These are phyloP conservation scores for Geosiphon pyriformis DNA, from an alignment of 192 early-diverging fungal species.

Conservation along the genomic window DNA sequence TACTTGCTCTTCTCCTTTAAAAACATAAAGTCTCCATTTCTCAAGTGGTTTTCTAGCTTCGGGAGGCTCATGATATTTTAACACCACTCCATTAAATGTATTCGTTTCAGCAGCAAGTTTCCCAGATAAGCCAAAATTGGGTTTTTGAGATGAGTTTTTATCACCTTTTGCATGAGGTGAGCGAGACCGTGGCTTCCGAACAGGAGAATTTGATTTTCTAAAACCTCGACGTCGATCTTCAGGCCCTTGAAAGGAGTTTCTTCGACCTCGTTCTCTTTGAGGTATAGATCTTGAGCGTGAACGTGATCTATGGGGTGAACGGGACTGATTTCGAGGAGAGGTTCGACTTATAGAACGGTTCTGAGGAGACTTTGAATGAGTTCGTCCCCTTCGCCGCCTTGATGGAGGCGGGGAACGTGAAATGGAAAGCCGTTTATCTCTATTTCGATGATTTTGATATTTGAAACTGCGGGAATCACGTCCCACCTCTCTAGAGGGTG, in stretches of 20 bases:
- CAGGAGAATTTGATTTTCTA: background rate
- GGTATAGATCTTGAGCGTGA: background rate
- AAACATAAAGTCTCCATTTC: slow-evolving; percentile 86
- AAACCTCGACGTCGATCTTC: background rate
- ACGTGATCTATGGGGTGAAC: background rate
- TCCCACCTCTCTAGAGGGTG: no score
- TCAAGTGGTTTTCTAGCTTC: slow-evolving; percentile 77
- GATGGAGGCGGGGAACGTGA: background rate
- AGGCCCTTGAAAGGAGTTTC: background rate
- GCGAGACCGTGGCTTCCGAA: background rate
- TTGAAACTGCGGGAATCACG: no score
- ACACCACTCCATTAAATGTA: slow-evolving; percentile 71
- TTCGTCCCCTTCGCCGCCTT: background rate
- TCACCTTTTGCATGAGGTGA: background rate
- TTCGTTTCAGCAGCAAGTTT: slow-evolving; percentile 84
- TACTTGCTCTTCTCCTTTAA: slow-evolving; percentile 85
- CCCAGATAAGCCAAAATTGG: slow-evolving; percentile 84
- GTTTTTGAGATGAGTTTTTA: slow-evolving; percentile 31
- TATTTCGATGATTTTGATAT: no score
- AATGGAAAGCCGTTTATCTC: background rate
- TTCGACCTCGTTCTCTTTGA: background rate
- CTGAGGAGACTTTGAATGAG: background rate
- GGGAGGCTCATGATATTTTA: slow-evolving; percentile 90
- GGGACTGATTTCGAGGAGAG: background rate
- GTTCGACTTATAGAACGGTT: background rate